Evolutionary conservation across 1,139 yeast species (phyloP).

Genomic region (Yamadazyma sp.): DNA sequence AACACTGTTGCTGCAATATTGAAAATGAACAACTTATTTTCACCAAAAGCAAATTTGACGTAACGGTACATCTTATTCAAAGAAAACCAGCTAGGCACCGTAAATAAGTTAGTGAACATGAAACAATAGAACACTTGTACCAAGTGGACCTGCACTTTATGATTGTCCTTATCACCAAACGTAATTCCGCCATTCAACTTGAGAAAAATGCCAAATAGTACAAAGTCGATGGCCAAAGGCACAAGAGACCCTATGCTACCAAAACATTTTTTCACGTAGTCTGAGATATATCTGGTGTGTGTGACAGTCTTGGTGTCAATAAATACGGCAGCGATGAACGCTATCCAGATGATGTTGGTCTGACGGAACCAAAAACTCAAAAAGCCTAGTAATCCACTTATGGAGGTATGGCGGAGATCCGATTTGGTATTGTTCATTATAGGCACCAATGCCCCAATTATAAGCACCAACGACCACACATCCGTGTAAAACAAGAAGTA

Average conservation of each 20-base stretch:
- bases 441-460: constrained; percentile 43
- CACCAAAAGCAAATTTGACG: constrained; percentile 23
- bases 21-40: constrained; percentile 7
- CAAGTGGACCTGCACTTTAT: constrained; percentile 64
- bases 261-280: constrained; percentile 18
- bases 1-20: constrained; percentile 16
- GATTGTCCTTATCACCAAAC: constrained; percentile 87
- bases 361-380: constrained; percentile 76
- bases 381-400: constrained; percentile 51
- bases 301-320: constrained; percentile 35
- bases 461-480: constrained; percentile 80
- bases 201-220: constrained; percentile 56
- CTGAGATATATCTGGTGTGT: constrained; percentile 18
- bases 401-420: constrained; percentile 13
- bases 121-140: constrained; percentile 83
- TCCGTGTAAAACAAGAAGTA: constrained; percentile 87
- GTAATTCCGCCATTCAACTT: constrained; percentile 74
- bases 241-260: constrained; percentile 27
- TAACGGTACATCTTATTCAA: constrained; percentile 36
- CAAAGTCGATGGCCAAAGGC: constrained; percentile 57
- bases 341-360: constrained; percentile 87
- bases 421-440: constrained; percentile 28
- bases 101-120: constrained; percentile 58
- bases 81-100: constrained; percentile 70
- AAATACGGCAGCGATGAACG: constrained; percentile 56